A percentile compares a stretch with the other conserved stretches of the same genome.
Evolutionary conservation across 2,329 filamentous ascomycete genomes (phyloP).

Genomic region (Colletotrichum sp.): DNA sequence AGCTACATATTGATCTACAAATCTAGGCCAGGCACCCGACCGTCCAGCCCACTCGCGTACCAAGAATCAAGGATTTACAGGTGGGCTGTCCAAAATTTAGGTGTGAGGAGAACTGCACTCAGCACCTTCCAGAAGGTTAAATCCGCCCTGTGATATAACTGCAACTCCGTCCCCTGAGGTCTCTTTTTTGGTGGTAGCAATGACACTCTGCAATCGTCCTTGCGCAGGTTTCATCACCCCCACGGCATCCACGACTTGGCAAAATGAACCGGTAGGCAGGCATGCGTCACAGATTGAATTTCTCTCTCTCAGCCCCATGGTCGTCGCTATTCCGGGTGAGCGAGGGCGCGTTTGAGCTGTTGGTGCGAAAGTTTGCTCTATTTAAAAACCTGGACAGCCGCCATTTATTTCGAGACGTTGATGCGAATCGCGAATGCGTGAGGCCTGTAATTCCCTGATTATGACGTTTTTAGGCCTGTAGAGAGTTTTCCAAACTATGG

Average conservation of each 20-base stretch:
- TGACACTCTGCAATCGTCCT: not conserved
- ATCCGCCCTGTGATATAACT: conserved; percentile 6
- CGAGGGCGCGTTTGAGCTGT: not conserved
- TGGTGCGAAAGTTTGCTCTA: not conserved
- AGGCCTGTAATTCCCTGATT: not conserved
- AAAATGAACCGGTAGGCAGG: not conserved
- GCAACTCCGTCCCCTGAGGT: not conserved
- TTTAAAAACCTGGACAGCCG: not conserved
- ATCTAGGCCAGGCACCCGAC: not conserved
- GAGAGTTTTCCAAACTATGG: not conserved
- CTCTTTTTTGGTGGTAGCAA: not conserved
- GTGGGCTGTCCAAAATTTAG: not conserved
- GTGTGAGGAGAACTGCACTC: not conserved
- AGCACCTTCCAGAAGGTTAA: conserved; percentile 17
- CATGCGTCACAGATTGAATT: not conserved
- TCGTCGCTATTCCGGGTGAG: not conserved
- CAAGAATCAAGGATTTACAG: not conserved
- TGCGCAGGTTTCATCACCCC: not conserved
- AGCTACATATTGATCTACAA: conserved; percentile 14
- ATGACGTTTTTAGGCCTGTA: not conserved
- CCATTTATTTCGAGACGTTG: not conserved
- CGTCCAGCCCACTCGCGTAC: not conserved
- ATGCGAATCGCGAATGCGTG: not conserved
- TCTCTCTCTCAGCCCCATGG: not conserved
- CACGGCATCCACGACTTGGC: not conserved